Evolutionary conservation across 2,329 filamentous ascomycete species (phyloP).

Genomic region (Alternaria sp.): DNA sequence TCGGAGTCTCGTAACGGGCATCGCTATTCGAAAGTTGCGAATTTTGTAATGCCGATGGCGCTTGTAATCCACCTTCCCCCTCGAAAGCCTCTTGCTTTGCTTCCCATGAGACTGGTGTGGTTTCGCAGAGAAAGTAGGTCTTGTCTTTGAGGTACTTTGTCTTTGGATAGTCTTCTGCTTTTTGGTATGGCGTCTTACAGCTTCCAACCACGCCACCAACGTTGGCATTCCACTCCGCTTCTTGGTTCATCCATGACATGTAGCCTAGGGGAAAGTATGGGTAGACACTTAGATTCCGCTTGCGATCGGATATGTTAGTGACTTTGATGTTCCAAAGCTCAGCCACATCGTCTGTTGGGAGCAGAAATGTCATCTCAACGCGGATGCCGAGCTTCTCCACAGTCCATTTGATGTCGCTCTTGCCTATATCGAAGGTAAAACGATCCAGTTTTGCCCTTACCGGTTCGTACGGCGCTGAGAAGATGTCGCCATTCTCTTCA

Average conservation of each 20-base stretch:
- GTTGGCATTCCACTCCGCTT: constrained; percentile 60
- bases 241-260: constrained; percentile 70
- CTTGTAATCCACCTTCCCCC: constrained; percentile 64
- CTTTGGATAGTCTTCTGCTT: constrained; percentile 65
- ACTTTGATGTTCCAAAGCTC: constrained; percentile 65
- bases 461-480: constrained; percentile 66
- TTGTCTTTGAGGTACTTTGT: constrained; percentile 66
- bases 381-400: constrained; percentile 61
- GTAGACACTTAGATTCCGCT: constrained; percentile 61
- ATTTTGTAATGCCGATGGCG: constrained; percentile 56
- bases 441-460: constrained; percentile 58
- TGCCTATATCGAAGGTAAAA: constrained; percentile 64
- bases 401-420: constrained; percentile 64
- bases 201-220: constrained; percentile 61
- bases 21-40: constrained; percentile 56
- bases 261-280: constrained; percentile 68
- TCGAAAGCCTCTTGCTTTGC: constrained; percentile 62
- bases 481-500: constrained; percentile 60
- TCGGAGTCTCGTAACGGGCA: constrained; percentile 64
- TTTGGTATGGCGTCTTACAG: constrained; percentile 66
- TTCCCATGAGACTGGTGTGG: constrained; percentile 61
- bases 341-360: constrained; percentile 63
- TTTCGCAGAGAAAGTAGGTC: constrained; percentile 65
- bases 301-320: constrained; percentile 57
- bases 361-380: constrained; percentile 61